Conservation (phyloP, 2,329 filamentous ascomycete genomes). For the Aspergillus arachidicola region DNA sequence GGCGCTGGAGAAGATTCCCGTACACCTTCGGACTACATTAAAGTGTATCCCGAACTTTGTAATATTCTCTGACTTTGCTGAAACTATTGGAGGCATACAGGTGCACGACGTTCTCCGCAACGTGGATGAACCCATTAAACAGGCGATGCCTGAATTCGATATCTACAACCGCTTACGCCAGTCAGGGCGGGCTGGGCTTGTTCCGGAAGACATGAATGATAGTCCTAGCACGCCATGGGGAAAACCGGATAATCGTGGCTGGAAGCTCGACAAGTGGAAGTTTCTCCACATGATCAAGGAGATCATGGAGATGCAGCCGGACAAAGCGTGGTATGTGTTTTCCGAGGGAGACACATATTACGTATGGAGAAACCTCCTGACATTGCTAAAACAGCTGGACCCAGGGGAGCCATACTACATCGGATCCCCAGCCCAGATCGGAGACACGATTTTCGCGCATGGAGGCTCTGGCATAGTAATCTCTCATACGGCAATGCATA, state of each 20-base stretch:
- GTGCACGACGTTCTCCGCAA: slow-evolving; percentile 30
- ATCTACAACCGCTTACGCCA: slow-evolving; percentile 45
- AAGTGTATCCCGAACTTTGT: slow-evolving; percentile 31
- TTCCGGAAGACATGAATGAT: no score
- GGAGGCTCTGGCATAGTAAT: slow-evolving; percentile 52
- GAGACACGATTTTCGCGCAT: slow-evolving; percentile 54
- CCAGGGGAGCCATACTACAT: slow-evolving; percentile 51
- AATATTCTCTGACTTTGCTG: slow-evolving; percentile 33
- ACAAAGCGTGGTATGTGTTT: slow-evolving; percentile 60
- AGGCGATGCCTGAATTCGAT: slow-evolving; percentile 15
- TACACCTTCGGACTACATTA: slow-evolving; percentile 30
- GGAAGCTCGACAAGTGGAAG: slow-evolving; percentile 59
- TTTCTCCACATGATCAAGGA: slow-evolving; percentile 58
- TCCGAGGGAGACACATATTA: slow-evolving; percentile 63
- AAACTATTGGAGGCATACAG: slow-evolving; percentile 28
- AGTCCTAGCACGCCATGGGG: neutral
- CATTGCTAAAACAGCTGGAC: slow-evolving; percentile 51
- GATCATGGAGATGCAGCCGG: neutral
- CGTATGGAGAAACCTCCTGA: slow-evolving; percentile 56
- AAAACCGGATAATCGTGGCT: neutral
- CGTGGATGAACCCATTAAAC: slow-evolving; percentile 21
- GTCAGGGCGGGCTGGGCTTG: slow-evolving; percentile 36
- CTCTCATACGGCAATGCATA: neutral
- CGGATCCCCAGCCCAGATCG: slow-evolving; percentile 50
- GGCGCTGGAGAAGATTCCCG: slow-evolving; percentile 29